A percentile compares a stretch with the other conserved stretches of the same genome.
These are phyloP conservation scores for Adansonia madagascariensis DNA, from an alignment of 441 rosid species.

Conservation along the genomic window DNA sequence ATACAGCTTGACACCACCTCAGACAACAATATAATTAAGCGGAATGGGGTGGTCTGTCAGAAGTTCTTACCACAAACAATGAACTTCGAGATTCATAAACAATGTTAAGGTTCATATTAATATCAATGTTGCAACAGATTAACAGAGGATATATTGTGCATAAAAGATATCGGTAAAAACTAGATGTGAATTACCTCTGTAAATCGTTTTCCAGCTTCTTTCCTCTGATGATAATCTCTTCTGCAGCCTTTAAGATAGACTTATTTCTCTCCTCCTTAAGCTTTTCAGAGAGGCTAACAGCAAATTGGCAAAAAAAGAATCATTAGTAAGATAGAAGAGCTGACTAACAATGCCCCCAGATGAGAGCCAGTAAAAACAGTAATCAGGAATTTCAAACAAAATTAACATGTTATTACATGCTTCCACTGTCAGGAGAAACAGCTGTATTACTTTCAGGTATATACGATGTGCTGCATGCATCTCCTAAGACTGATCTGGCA, in stretches of 20 bases:
- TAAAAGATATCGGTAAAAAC: not conserved
- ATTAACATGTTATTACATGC: slow-evolving; percentile 51
- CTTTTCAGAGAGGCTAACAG: slow-evolving; percentile 49
- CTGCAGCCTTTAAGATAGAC: slow-evolving; percentile 50
- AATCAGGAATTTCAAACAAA: slow-evolving; percentile 12
- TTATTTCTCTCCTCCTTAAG: slow-evolving; percentile 45
- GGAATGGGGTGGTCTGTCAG: not conserved
- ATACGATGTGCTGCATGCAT: slow-evolving; percentile 59
- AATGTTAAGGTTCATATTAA: not conserved
- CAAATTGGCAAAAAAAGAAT: slow-evolving; percentile 11
- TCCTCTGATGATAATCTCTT: slow-evolving; percentile 58
- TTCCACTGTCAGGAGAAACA: slow-evolving; percentile 37
- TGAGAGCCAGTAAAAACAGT: slow-evolving; percentile 4
- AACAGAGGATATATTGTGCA: slow-evolving; percentile 8
- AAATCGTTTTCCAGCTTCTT: slow-evolving; percentile 61
- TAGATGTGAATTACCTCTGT: slow-evolving; percentile 43
- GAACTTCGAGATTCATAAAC: not conserved
- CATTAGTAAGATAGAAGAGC: not conserved
- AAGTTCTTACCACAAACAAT: not conserved
- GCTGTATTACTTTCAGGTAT: slow-evolving; percentile 38
- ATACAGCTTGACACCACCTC: not conserved
- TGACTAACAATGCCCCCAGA: not conserved
- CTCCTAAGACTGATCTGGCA: slow-evolving; percentile 68
- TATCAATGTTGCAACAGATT: slow-evolving; percentile 5
- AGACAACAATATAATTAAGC: slow-evolving; percentile 16